Conservation (phyloP, 2,329 filamentous ascomycete species). For the Penicillium rolfsii region DNA sequence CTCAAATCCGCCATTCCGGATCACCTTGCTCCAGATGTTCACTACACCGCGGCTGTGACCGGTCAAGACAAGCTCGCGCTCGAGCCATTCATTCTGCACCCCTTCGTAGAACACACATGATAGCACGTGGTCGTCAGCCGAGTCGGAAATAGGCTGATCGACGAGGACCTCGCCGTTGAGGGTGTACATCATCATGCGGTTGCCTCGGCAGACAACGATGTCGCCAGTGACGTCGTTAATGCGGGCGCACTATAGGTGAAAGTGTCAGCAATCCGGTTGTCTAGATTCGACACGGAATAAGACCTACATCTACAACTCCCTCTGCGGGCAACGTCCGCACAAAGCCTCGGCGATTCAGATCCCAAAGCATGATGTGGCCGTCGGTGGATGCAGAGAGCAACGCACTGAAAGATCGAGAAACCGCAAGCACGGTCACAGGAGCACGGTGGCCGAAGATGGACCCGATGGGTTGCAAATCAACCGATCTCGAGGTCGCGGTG, state of each 20-base stretch:
- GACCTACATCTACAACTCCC: slow-evolving; percentile 53
- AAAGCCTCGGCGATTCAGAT: slow-evolving; percentile 86
- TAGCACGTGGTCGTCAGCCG: slow-evolving; percentile 73
- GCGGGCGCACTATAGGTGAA: slow-evolving; percentile 67
- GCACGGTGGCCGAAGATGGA: slow-evolving; percentile 89
- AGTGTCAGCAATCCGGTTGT: background rate
- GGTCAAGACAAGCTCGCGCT: slow-evolving; percentile 83
- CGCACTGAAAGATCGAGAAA: slow-evolving; percentile 85
- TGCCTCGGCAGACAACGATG: slow-evolving; percentile 79
- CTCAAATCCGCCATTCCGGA: slow-evolving; percentile 68
- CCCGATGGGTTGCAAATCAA: slow-evolving; percentile 77
- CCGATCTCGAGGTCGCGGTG: slow-evolving; percentile 64
- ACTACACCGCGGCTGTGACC: slow-evolving; percentile 83
- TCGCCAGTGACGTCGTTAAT: slow-evolving; percentile 93
- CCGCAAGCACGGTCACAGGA: slow-evolving; percentile 78
- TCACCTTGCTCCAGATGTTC: slow-evolving; percentile 67
- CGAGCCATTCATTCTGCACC: slow-evolving; percentile 85
- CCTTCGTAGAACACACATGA: slow-evolving; percentile 94
- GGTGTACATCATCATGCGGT: slow-evolving; percentile 76
- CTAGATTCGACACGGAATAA: too few species aligned
- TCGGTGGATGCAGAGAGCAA: slow-evolving; percentile 82
- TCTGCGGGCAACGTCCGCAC: slow-evolving; percentile 71
- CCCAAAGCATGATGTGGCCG: slow-evolving; percentile 87
- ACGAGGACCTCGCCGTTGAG: slow-evolving; percentile 84
- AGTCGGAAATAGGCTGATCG: slow-evolving; percentile 76